These are phyloP conservation scores for Rhizophora mangle DNA, from an alignment of 345 rosid species.

Conservation along the genomic window DNA sequence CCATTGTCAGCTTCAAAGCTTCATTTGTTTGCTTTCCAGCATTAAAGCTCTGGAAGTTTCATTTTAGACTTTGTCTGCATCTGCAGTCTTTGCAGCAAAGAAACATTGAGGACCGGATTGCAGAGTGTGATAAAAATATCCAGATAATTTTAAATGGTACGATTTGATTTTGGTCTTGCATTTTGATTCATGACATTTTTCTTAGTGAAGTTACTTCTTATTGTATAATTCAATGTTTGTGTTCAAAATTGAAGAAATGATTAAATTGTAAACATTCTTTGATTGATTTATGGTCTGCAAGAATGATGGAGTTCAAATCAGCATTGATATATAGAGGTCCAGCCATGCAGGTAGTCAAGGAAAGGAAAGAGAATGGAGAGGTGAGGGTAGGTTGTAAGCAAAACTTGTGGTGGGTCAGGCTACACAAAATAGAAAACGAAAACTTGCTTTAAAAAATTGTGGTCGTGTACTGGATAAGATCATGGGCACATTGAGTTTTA, in stretches of 20 bases:
- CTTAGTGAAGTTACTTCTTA: not conserved
- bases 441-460: no score
- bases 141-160: conserved; percentile 47
- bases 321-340: not conserved
- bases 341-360: not conserved
- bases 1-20: not conserved
- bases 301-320: not conserved
- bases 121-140: conserved; percentile 50
- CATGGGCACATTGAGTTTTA: no score
- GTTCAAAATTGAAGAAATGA: not conserved
- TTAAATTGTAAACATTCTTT: not conserved
- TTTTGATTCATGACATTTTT: not conserved
- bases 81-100: conserved; percentile 68
- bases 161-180: not conserved
- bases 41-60: conserved; percentile 3
- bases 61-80: conserved; percentile 2
- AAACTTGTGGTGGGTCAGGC: not conserved
- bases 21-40: not conserved
- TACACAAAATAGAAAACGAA: no score
- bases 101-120: conserved; percentile 61
- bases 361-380: not conserved
- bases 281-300: not conserved
- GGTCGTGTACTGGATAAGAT: no score
- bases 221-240: not conserved
- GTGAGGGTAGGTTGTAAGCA: not conserved